Evolutionary conservation across 2,329 filamentous ascomycete species (phyloP).

Genomic region (Fusarium sp.): DNA sequence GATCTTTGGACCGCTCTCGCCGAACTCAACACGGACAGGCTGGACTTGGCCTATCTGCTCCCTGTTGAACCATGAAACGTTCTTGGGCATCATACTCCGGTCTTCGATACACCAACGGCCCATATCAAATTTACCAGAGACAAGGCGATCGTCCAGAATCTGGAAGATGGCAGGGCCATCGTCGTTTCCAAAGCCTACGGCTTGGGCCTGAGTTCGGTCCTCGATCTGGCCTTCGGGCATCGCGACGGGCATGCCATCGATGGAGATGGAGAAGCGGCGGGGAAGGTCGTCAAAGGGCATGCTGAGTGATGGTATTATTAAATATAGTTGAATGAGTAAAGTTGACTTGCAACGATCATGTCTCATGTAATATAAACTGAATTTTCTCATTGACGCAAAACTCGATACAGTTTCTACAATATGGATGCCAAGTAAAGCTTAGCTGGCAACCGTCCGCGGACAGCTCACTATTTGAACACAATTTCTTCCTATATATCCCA

Average conservation of each 20-base stretch:
- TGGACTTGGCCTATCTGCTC: fast-evolving
- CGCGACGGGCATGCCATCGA: neutral
- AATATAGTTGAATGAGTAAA: fast-evolving
- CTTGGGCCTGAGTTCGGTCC: neutral
- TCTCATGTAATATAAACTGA: too few relatives aligned
- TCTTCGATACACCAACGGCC: conserved; percentile 14
- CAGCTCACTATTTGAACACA: neutral
- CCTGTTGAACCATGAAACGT: neutral
- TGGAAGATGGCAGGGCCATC: neutral
- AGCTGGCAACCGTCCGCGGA: too few relatives aligned
- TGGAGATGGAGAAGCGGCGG: neutral
- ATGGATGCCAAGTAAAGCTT: too few relatives aligned
- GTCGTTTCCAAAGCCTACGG: too few relatives aligned
- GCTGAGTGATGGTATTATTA: neutral
- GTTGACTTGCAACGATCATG: too few relatives aligned
- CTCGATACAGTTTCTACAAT: too few relatives aligned
- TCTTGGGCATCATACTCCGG: conserved; percentile 14
- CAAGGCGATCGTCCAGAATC: neutral
- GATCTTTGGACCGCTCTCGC: neutral
- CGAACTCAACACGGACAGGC: neutral
- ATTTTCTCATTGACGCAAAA: too few relatives aligned
- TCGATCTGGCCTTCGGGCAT: fast-evolving
- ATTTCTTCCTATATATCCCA: neutral
- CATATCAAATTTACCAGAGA: neutral
- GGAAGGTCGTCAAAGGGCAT: neutral